Percentiles rank a stretch among this genome's conserved stretches.
phyloP scores from a whole-genome alignment of 2,329 filamentous ascomycete species.

The Ramichloridium luteum region DNA sequence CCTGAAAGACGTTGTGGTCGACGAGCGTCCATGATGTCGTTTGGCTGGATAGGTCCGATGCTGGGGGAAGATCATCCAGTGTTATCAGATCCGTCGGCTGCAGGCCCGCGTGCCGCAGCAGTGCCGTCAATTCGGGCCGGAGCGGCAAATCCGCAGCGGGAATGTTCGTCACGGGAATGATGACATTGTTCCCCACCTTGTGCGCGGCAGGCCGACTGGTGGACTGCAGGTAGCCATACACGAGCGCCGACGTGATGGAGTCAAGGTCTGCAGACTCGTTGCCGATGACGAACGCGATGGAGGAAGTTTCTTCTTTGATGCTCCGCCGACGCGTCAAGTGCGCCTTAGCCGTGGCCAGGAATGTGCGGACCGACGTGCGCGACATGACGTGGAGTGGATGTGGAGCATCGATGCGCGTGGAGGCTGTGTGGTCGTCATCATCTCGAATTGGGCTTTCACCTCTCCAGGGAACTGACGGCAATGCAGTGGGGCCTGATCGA shows the following conservation, averaged over 20 bases:
- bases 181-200: slow-evolving; percentile 41
- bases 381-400: too few relatives aligned
- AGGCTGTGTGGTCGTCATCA: neutral
- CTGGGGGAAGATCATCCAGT: slow-evolving; percentile 42
- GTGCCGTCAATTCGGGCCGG: slow-evolving; percentile 59
- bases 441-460: too few relatives aligned
- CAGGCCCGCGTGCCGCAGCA: slow-evolving; percentile 50
- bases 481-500: too few relatives aligned
- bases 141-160: slow-evolving; percentile 54
- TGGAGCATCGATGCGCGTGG: too few relatives aligned
- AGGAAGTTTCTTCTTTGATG: slow-evolving; percentile 27
- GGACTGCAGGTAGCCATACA: slow-evolving; percentile 63
- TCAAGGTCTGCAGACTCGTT: slow-evolving; percentile 61
- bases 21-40: slow-evolving; percentile 61
- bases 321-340: slow-evolving; percentile 27
- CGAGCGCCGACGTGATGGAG: slow-evolving; percentile 61
- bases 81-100: slow-evolving; percentile 52
- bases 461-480: too few relatives aligned
- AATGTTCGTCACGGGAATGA: slow-evolving; percentile 62
- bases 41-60: slow-evolving; percentile 24
- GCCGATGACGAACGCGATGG: slow-evolving; percentile 41
- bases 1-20: slow-evolving; percentile 65
- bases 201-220: slow-evolving; percentile 35
- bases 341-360: slow-evolving; percentile 33
- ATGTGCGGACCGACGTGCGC: slow-evolving; percentile 35